Base-by-base conservation (phyloP, 768 basidiomycete genomes). In the Podaxis pistillaris region DNA sequence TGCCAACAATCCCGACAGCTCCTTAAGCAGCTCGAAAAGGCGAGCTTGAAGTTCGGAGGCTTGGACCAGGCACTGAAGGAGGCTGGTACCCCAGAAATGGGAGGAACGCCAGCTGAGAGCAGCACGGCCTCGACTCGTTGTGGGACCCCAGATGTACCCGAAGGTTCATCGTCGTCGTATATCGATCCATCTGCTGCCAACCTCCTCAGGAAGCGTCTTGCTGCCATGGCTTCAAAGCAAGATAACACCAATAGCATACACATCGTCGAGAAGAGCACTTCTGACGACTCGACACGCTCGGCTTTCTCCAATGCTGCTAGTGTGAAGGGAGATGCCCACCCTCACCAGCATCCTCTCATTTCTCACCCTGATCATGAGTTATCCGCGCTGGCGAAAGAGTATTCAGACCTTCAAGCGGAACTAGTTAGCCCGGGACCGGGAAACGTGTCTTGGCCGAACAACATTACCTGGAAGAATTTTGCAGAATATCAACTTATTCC, bases 401-500 rank as follows among this genome's bases (percentile, higher is more conserved):
- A 92, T 66, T 83, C 86, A 12, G 93, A 93, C 61, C 78, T 94
- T 47, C 82, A 89, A 66, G 81, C 79, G 6, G 94, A 96, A 70
- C 78, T 99, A 19, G 84, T 83, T 19, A 89, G 89, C 60, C 77
- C 81, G 30, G 94, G 96, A 3, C 83, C 87, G 7, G 72, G 79
- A 53, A 76, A 78, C 56, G 81, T 95, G 41, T 82, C 80, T 17
- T 99, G 92, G 86, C 96, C 96, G 0, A 80, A 87, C 52, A 98
- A 95, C 71, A 83, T 98, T 64, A 89, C 88, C 0, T 83, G 86
- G 70, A 84, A 81, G 69, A 90, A 94, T 73, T 98, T 95, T 71
- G 84, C 84, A 30, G 83, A 89, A 41, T 99, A 96, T 75, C 86
- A 93, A 76, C 76, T 96, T 41, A 87, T 92, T 51, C 97, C 97